Conservation (phyloP, 768 basidiomycete genomes). For the Leccinum fibrillosum region DNA sequence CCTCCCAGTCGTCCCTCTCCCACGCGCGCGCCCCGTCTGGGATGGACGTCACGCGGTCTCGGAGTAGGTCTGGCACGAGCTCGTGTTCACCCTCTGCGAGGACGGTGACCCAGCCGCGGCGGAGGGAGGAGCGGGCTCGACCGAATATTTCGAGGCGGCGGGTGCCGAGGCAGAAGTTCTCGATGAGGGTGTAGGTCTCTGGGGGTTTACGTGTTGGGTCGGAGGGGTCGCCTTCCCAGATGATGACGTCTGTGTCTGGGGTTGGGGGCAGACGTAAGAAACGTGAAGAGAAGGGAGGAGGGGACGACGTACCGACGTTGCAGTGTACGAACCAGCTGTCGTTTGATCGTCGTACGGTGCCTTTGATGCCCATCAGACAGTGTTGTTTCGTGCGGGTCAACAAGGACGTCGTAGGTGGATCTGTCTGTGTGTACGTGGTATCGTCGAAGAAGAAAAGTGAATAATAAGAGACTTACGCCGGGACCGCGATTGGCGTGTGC, state of each 20-base stretch:
- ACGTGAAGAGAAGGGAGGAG: background rate
- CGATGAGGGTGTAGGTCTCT: conserved; percentile 93
- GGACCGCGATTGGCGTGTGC: no score
- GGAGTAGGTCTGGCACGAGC: conserved; percentile 38
- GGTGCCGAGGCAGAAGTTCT: conserved; percentile 95
- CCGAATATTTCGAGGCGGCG: conserved; percentile 92
- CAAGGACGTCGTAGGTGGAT: no score
- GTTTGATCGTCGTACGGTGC: conserved; percentile 91
- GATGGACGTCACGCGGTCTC: conserved; percentile 29
- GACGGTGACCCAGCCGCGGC: conserved; percentile 92
- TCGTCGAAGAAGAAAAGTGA: conserved; percentile 30
- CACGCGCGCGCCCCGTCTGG: conserved; percentile 40
- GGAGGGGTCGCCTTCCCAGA: conserved; percentile 89
- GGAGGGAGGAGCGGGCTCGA: conserved; percentile 57
- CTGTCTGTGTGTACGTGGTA: no score
- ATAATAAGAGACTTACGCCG: no score
- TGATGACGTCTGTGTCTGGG: conserved; percentile 90
- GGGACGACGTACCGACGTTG: conserved; percentile 73
- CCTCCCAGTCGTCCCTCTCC: conserved; percentile 66
- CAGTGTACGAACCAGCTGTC: conserved; percentile 98
- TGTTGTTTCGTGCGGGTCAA: conserved; percentile 93
- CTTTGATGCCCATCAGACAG: conserved; percentile 95
- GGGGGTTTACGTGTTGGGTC: conserved; percentile 76
- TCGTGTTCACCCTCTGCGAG: conserved; percentile 62
- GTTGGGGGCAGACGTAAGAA: conserved; percentile 5